phyloP scores from a whole-genome alignment of 176 grass and related monocot genomes.

The Triticum monococcum region DNA sequence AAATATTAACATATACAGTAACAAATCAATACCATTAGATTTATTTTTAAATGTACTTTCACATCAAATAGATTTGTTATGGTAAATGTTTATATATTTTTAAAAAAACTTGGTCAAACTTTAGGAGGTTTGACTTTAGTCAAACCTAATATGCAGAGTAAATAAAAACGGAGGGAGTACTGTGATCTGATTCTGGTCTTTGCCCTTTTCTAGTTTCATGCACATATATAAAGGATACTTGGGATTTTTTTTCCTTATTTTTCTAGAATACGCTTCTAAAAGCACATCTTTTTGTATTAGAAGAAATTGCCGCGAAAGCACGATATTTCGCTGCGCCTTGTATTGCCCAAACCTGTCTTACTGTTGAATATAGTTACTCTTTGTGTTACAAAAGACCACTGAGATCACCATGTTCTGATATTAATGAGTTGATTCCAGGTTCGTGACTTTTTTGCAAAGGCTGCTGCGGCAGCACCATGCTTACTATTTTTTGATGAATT shows the following conservation, averaged over 20 bases:
- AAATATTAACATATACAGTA: too few species aligned
- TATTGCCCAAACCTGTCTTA: constrained; percentile 19
- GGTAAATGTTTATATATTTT: too few species aligned
- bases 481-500: constrained; percentile 97
- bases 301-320: not conserved
- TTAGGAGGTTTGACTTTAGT: too few species aligned
- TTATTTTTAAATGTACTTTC: too few species aligned
- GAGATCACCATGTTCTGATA: constrained; percentile 25
- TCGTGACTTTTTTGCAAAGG: constrained; percentile 90
- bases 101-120: too few species aligned
- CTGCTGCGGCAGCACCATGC: constrained; percentile 79
- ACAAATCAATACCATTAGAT: too few species aligned
- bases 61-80: too few species aligned
- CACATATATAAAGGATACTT: constrained; percentile 18
- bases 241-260: not conserved
- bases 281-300: not conserved
- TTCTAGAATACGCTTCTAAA: not conserved
- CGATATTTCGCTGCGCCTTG: constrained; percentile 13
- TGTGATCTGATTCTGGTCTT: not conserved
- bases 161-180: too few species aligned
- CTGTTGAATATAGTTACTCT: constrained; percentile 10
- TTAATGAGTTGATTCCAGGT: constrained; percentile 63
- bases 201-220: constrained; percentile 13
- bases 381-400: constrained; percentile 17
- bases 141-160: too few species aligned